phyloP scores from a whole-genome alignment of 495 filamentous ascomycete genomes.

The Podospora anserina region DNA sequence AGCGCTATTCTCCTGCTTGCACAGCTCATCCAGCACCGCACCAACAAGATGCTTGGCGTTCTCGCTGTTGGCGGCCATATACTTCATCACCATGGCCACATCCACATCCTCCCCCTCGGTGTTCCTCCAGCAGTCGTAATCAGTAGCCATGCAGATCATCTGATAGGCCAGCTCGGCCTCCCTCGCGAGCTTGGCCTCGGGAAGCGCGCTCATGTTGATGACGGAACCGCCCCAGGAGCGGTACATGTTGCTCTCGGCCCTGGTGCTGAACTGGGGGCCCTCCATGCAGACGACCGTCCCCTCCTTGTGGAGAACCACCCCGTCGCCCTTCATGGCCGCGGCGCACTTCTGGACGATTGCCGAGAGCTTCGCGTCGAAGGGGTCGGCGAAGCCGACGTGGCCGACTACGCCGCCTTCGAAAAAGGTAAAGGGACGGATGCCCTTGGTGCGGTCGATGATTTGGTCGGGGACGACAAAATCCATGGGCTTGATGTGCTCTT shows the following conservation, averaged over 20 bases:
- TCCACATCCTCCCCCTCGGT: slow-evolving; percentile 66
- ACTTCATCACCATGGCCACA: slow-evolving; percentile 94
- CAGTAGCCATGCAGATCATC: slow-evolving; percentile 98
- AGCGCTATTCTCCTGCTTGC: slow-evolving; percentile 68
- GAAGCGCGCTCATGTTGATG: slow-evolving; percentile 97
- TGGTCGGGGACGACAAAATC: slow-evolving; percentile 97
- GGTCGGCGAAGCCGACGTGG: slow-evolving; percentile 93
- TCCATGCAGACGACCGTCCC: slow-evolving; percentile 93
- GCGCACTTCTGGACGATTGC: slow-evolving; percentile 69
- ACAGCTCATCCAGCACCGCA: slow-evolving; percentile 82
- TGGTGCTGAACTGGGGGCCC: slow-evolving; percentile 96
- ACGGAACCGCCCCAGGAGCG: slow-evolving; percentile 84
- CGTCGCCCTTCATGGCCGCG: slow-evolving; percentile 71
- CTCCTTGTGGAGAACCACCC: slow-evolving; percentile 69
- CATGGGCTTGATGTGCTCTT: slow-evolving; percentile 85
- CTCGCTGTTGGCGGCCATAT: slow-evolving; percentile 87
- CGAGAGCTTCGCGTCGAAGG: slow-evolving; percentile 78
- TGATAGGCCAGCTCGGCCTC: slow-evolving; percentile 96
- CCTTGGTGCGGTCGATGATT: slow-evolving; percentile 97
- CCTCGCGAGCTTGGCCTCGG: slow-evolving; percentile 90
- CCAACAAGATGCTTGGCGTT: slow-evolving; percentile 84
- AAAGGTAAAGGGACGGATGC: slow-evolving; percentile 86
- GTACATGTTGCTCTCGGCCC: slow-evolving; percentile 92
- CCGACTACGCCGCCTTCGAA: slow-evolving; percentile 92
- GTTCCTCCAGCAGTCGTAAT: slow-evolving; percentile 94